These are phyloP conservation scores for Moniliophthora roreri DNA, from an alignment of 1,284 basidiomycete species.

Conservation along the genomic window DNA sequence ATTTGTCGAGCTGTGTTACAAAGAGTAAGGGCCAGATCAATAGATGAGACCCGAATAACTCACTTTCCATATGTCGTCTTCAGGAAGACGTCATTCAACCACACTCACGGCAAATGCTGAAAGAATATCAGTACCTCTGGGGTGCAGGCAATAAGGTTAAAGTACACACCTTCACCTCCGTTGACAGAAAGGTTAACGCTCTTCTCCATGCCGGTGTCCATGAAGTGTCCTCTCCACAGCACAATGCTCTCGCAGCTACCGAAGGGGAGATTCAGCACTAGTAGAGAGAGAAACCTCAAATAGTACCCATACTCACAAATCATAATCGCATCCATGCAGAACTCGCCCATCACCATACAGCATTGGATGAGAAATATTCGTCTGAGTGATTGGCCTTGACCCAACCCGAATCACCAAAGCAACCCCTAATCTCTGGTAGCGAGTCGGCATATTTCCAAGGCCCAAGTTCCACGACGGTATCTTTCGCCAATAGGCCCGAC, in stretches of 20 bases:
- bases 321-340: conserved; percentile 4
- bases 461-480: not conserved
- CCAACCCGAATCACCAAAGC: conserved; percentile 2
- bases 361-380: not conserved
- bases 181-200: conserved; percentile 74
- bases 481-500: not conserved
- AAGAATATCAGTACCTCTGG: not conserved
- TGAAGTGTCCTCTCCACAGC: conserved; percentile 81
- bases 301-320: not conserved
- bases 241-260: conserved; percentile 41
- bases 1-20: conserved; percentile 56
- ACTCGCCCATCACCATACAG: conserved; percentile 1
- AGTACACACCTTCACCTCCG: conserved; percentile 72
- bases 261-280: not conserved
- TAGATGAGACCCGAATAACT: conserved; percentile 21
- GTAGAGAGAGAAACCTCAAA: too few relatives aligned
- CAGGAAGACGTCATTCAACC: conserved; percentile 76
- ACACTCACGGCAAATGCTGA: conserved; percentile 73
- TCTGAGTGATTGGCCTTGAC: not conserved
- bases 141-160: not conserved
- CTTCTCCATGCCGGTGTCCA: conserved; percentile 52
- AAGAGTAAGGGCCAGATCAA: not conserved
- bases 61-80: conserved; percentile 72
- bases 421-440: not conserved
- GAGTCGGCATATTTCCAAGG: conserved; percentile 7